phyloP scores from a whole-genome alignment of 1,284 basidiomycete species.

The Calocybe gambosa region DNA sequence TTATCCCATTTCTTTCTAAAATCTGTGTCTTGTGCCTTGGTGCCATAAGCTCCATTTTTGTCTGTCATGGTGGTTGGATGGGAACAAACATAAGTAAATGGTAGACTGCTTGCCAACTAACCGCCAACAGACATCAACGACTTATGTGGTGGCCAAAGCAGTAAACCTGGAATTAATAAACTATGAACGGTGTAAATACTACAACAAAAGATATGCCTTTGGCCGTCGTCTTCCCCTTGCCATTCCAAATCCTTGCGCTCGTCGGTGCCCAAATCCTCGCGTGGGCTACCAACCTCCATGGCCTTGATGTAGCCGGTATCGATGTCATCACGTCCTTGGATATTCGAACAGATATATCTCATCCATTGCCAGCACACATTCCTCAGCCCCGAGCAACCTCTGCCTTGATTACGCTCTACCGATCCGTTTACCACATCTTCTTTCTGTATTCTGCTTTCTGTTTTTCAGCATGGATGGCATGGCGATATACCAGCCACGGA shows the following conservation, averaged over 20 bases:
- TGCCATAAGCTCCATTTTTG: constrained; percentile 53
- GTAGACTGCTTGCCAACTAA: constrained; percentile 1
- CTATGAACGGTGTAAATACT: constrained; percentile 29
- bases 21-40: constrained; percentile 66
- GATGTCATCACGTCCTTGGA: constrained; percentile 70
- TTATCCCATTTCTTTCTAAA: constrained; percentile 85
- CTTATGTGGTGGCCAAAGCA: constrained; percentile 16
- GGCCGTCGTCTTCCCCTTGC: constrained; percentile 66
- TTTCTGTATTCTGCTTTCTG: constrained; percentile 53
- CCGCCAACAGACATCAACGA: background rate
- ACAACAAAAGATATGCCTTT: constrained; percentile 32
- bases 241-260: constrained; percentile 75
- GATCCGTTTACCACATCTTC: constrained; percentile 66
- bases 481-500: constrained; percentile 51
- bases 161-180: constrained; percentile 7
- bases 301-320: constrained; percentile 67
- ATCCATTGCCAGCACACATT: constrained; percentile 27
- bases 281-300: constrained; percentile 87
- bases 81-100: constrained; percentile 12
- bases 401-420: constrained; percentile 40
- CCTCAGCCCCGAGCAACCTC: constrained; percentile 28
- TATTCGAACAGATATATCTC: constrained; percentile 35
- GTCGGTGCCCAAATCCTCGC: constrained; percentile 65
- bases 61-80: constrained; percentile 42
- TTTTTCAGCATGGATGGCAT: constrained; percentile 60